phyloP scores from a whole-genome alignment of 208 protist genomes.

The Dictyostelium gargantuum region DNA sequence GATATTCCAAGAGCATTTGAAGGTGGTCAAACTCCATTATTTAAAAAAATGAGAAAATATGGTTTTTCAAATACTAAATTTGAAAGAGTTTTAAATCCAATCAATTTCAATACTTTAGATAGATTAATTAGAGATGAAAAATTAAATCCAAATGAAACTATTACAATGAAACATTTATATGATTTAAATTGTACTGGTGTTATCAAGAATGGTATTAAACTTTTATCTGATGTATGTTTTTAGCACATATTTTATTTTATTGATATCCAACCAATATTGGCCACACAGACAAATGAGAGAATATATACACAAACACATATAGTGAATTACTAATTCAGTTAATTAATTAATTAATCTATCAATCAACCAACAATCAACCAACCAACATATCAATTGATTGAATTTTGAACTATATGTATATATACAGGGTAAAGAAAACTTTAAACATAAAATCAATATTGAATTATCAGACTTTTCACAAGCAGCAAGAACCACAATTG shows the following conservation, averaged over 20 bases:
- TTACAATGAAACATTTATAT: slow-evolving; percentile 62
- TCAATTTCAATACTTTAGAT: slow-evolving; percentile 31
- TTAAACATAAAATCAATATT: slow-evolving; percentile 54
- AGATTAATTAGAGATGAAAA: not conserved
- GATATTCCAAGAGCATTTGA: slow-evolving; percentile 68
- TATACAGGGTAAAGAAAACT: slow-evolving; percentile 13
- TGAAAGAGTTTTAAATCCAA: slow-evolving; percentile 1
- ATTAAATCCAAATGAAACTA: slow-evolving; percentile 30
- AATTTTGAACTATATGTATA: too few relatives aligned
- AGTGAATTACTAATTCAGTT: too few relatives aligned
- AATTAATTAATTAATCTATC: too few relatives aligned
- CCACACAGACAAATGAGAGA: too few relatives aligned
- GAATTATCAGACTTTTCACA: slow-evolving; percentile 50
- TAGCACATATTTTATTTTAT: too few relatives aligned
- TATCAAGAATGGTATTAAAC: slow-evolving; percentile 55
- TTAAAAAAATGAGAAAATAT: slow-evolving; percentile 71
- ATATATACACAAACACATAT: too few relatives aligned
- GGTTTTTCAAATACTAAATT: slow-evolving; percentile 63
- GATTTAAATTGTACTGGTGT: not conserved
- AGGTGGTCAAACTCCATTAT: slow-evolving; percentile 69
- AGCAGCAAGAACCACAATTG: not conserved
- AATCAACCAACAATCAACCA: too few relatives aligned
- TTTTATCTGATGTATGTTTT: slow-evolving; percentile 29
- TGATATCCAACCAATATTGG: too few relatives aligned
- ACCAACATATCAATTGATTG: not conserved